Percentiles rank a stretch among this genome's conserved stretches.
Conservation (phyloP, 345 rosid species). For the Eutrema yunnanense region DNA sequence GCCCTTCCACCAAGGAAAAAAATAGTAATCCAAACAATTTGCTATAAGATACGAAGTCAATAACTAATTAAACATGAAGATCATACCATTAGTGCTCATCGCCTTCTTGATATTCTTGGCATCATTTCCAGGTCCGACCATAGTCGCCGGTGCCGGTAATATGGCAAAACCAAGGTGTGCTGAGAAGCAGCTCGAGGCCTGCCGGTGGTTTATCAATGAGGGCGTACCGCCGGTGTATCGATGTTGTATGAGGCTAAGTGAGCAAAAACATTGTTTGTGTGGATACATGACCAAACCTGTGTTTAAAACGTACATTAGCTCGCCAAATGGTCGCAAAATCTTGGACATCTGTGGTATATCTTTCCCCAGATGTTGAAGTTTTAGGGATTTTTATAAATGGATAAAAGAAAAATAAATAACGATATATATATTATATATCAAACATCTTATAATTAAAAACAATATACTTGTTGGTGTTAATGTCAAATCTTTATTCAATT, state of each 20-base stretch:
- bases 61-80: neutral
- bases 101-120: neutral
- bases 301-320: neutral
- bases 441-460: neutral
- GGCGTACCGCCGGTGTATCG: neutral
- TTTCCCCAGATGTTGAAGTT: neutral
- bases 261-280: neutral
- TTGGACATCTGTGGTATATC: neutral
- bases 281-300: neutral
- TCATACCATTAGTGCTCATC: neutral
- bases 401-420: neutral
- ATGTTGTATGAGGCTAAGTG: neutral
- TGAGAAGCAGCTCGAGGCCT: neutral
- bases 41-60: neutral
- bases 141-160: neutral
- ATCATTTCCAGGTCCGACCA: neutral
- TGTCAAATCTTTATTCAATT: neutral
- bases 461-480: neutral
- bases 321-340: neutral
- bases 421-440: neutral
- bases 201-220: neutral
- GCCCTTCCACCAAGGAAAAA: neutral
- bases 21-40: neutral
- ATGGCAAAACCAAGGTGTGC: neutral
- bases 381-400: neutral